Evolutionary conservation across 495 filamentous ascomycete species (phyloP), one percentile per base, ranked within the genome.

Genomic region (Opeltia flavorubescens): DNA sequence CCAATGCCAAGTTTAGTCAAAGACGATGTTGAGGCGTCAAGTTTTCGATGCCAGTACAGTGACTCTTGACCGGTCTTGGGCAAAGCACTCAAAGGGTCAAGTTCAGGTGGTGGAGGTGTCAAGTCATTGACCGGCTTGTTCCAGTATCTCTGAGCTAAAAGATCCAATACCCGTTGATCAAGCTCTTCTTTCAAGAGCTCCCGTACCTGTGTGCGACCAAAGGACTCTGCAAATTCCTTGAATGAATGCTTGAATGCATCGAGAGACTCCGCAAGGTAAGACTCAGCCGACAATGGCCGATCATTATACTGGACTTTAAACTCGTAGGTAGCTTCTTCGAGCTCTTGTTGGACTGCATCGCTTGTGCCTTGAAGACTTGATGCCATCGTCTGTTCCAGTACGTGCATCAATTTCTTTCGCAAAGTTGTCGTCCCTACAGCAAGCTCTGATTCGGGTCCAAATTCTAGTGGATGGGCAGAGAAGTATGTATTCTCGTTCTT

Each of bases 281-380:
- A 89, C 61, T 96, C 93, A 1, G 91, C 93, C 50, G 86, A 91
- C 38, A 99, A 67, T 17, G 89, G 84, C 21, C 91, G 77, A 58
- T 99, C 93, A 58, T 96, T 99, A 65, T 99, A 99, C 62, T 99
- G 93, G 17, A 99, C 93, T 60, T 96, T 99, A 74, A 95, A 96
- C 56, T 99, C 91, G 56, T 99, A 99, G 0, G 86, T 89, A 4
- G 91, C 87, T 62, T 99, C 93, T 59, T 95, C 89, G 0, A 99
- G 76, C 61, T 99, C 91, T 55, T 94, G 86, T 49, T 80, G 83
- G 51, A 99, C 95, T 17, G 86, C 84, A 57, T 94, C 88, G 49
- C 81, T 80, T 9, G 93, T 96, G 46, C 78, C 74, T 48, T 86
- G 78, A 39, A 99, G 72, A 55, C 84, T 94, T 13, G 83, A 78